Evolutionary conservation across 805 yeast species (phyloP).

Genomic region (Metschnikowia dekortorum): DNA sequence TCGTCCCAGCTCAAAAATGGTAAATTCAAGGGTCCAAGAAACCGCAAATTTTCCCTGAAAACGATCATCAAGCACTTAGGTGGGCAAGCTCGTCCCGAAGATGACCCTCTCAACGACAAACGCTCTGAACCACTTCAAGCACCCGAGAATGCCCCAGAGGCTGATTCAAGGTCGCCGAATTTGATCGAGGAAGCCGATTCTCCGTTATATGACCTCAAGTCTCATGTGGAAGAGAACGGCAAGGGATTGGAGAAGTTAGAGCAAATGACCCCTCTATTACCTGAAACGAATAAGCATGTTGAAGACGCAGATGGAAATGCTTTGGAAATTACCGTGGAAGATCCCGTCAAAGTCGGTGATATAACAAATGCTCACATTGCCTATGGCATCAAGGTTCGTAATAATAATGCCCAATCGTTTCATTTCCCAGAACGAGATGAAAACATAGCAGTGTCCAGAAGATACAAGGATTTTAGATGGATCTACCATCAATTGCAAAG

Average conservation of each 20-base stretch:
- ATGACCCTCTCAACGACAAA: constrained; percentile 25
- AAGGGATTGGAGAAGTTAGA: not conserved
- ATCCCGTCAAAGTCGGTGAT: constrained; percentile 90
- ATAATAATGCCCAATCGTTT: constrained; percentile 39
- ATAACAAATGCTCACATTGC: constrained; percentile 84
- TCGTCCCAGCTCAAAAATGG: constrained; percentile 19
- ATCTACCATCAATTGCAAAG: constrained; percentile 80
- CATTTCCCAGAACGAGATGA: constrained; percentile 13
- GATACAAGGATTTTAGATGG: constrained; percentile 94
- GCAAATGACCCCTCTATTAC: constrained; percentile 10
- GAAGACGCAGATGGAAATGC: constrained; percentile 18
- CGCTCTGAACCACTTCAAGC: not conserved
- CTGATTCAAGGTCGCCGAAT: constrained; percentile 23
- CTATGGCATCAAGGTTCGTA: constrained; percentile 66
- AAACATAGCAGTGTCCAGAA: constrained; percentile 54
- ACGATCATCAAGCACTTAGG: constrained; percentile 28
- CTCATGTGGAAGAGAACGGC: constrained; percentile 17
- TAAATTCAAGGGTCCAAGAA: constrained; percentile 30
- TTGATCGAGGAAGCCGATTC: constrained; percentile 46
- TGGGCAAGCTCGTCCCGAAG: constrained; percentile 9
- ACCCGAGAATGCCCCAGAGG: constrained; percentile 1
- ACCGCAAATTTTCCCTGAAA: constrained; percentile 27
- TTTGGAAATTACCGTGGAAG: constrained; percentile 73
- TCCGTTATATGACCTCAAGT: constrained; percentile 47
- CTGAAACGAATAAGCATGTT: constrained; percentile 4